phyloP scores from a whole-genome alignment of 805 yeast genomes.

The Sugiyamaella lignohabitans region DNA sequence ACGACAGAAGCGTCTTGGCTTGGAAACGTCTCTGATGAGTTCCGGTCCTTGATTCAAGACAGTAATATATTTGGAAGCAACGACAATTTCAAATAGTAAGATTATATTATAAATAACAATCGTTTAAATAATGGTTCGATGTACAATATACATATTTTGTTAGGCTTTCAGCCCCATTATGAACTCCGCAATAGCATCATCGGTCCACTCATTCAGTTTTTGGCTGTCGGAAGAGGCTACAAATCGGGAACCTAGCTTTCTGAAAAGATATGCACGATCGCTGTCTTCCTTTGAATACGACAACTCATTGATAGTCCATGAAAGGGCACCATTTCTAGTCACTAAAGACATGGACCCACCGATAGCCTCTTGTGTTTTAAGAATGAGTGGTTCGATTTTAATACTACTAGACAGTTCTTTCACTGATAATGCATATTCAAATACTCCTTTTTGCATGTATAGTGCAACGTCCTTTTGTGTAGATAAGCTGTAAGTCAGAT shows the following conservation, averaged over 20 bases:
- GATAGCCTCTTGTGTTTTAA: slow-evolving; percentile 17
- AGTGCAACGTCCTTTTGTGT: slow-evolving; percentile 47
- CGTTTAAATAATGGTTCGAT: no score
- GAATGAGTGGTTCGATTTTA: slow-evolving; percentile 9
- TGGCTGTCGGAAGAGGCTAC: not conserved
- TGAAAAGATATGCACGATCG: not conserved
- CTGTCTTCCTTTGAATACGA: not conserved
- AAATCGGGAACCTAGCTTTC: slow-evolving; percentile 3
- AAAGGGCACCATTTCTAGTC: slow-evolving; percentile 17
- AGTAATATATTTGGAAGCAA: not conserved
- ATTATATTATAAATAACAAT: no score
- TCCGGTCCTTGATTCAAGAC: slow-evolving; percentile 9
- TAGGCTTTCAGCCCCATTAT: not conserved
- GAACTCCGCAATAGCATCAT: not conserved
- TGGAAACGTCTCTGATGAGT: slow-evolving; percentile 18
- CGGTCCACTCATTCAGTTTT: slow-evolving; percentile 1
- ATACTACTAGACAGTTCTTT: slow-evolving; percentile 2
- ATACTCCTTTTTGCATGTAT: slow-evolving; percentile 46
- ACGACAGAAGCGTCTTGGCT: slow-evolving; percentile 17
- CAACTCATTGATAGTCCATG: slow-evolving; percentile 13
- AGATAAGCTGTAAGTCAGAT: slow-evolving; percentile 43
- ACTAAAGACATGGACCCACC: slow-evolving; percentile 19
- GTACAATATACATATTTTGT: no score
- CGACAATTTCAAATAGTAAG: no score
- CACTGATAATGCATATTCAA: slow-evolving; percentile 63